Percentiles rank a stretch among this genome's conserved stretches.
phyloP scores from a whole-genome alignment of 129 eudicot genomes.

The Saussurea involucrata region DNA sequence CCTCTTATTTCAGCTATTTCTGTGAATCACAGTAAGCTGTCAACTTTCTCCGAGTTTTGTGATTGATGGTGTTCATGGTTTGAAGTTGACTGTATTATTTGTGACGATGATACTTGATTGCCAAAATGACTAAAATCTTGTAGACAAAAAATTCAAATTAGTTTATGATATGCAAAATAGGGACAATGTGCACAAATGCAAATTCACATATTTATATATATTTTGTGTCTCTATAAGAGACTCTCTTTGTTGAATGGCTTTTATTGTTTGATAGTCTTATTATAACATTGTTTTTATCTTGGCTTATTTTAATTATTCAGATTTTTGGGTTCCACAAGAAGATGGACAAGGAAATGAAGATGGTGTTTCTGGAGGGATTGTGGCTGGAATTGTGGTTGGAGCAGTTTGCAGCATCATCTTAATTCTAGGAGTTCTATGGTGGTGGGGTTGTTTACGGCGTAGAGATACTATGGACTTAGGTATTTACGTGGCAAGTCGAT shows the following conservation, averaged over 20 bases:
- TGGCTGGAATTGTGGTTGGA: constrained; percentile 57
- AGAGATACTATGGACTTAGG: constrained; percentile 35
- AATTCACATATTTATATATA: too few species aligned
- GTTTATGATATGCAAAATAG: neutral
- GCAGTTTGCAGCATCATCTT: constrained; percentile 27
- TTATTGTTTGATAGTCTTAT: neutral
- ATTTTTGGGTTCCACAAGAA: constrained; percentile 25
- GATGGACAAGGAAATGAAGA: constrained; percentile 28
- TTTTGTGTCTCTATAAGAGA: neutral
- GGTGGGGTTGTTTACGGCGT: constrained; percentile 40
- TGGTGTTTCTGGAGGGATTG: constrained; percentile 33
- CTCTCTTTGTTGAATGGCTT: neutral
- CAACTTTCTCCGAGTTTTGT: neutral
- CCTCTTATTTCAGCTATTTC: constrained; percentile 89
- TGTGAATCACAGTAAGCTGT: constrained; percentile 50
- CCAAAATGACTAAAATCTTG: neutral
- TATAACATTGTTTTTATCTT: neutral
- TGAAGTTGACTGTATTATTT: neutral
- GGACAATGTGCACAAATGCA: neutral
- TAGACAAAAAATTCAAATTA: neutral
- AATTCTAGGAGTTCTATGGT: constrained; percentile 47
- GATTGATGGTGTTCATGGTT: neutral
- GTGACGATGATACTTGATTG: neutral
- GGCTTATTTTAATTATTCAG: constrained; percentile 26
- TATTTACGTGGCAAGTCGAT: constrained; percentile 6